phyloP scores from a whole-genome alignment of 163 green algal species.

The Chlamydomonas reinhardtii region DNA sequence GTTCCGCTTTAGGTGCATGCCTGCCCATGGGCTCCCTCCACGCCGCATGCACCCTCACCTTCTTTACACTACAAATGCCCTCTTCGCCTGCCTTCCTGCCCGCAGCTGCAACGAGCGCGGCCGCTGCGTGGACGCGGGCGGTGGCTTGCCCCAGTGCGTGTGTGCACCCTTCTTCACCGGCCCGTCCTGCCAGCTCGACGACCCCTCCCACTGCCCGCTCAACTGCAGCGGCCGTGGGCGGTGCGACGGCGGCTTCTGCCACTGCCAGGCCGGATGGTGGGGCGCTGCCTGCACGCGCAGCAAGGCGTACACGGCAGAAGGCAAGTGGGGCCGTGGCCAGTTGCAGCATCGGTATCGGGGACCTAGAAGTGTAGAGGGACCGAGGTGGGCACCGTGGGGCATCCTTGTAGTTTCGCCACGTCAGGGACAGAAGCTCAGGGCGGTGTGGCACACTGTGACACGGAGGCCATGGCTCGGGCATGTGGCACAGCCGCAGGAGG shows the following conservation, averaged over 20 bases:
- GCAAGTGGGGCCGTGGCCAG: too few relatives aligned
- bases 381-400: not conserved
- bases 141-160: not conserved
- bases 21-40: too few relatives aligned
- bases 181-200: not conserved
- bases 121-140: not conserved
- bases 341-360: not conserved
- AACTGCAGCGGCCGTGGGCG: slow-evolving; percentile 18
- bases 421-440: not conserved
- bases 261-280: slow-evolving; percentile 50
- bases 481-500: too few relatives aligned
- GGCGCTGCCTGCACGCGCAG: slow-evolving; percentile 37
- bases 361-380: too few relatives aligned
- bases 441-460: too few relatives aligned
- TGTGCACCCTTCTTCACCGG: slow-evolving; percentile 7
- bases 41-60: not conserved
- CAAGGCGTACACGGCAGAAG: slow-evolving; percentile 7
- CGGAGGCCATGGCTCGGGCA: too few relatives aligned
- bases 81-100: not conserved
- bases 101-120: slow-evolving; percentile 14
- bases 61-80: not conserved
- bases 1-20: too few relatives aligned
- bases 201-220: not conserved
- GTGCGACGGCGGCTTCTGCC: slow-evolving; percentile 54
- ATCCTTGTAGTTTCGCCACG: too few relatives aligned